phyloP scores from a whole-genome alignment of 305 asterid species.

The Fraxinus albicans region DNA sequence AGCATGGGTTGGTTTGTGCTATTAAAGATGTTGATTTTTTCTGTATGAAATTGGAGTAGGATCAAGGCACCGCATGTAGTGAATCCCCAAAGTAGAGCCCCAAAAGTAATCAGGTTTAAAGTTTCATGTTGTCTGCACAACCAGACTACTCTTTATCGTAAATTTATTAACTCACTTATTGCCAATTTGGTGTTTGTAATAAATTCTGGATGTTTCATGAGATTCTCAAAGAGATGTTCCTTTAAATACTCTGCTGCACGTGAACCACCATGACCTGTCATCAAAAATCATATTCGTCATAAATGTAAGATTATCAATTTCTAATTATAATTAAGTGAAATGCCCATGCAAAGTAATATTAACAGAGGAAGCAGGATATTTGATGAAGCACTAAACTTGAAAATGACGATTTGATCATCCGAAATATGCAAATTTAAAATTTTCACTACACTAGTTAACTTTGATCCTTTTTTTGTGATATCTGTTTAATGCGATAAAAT shows the following conservation, averaged over 20 bases:
- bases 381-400: neutral
- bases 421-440: neutral
- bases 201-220: slow-evolving; percentile 80
- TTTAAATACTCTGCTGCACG: slow-evolving; percentile 96
- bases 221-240: slow-evolving; percentile 88
- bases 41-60: neutral
- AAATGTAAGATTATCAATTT: slow-evolving; percentile 1
- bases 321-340: neutral
- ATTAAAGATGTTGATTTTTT: neutral
- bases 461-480: neutral
- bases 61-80: neutral
- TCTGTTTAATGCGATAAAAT: neutral
- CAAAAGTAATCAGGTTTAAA: neutral
- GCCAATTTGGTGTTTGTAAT: slow-evolving; percentile 66
- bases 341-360: neutral
- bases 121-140: neutral
- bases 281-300: slow-evolving; percentile 25
- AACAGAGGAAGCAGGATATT: neutral
- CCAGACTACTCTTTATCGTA: neutral
- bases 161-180: slow-evolving; percentile 66
- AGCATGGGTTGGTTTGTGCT: neutral
- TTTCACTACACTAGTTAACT: neutral
- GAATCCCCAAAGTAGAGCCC: neutral
- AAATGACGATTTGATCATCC: neutral
- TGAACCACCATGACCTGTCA: slow-evolving; percentile 96